Evolutionary conservation across 768 basidiomycete species (phyloP).

Genomic region (Cantharellus anzutake): DNA sequence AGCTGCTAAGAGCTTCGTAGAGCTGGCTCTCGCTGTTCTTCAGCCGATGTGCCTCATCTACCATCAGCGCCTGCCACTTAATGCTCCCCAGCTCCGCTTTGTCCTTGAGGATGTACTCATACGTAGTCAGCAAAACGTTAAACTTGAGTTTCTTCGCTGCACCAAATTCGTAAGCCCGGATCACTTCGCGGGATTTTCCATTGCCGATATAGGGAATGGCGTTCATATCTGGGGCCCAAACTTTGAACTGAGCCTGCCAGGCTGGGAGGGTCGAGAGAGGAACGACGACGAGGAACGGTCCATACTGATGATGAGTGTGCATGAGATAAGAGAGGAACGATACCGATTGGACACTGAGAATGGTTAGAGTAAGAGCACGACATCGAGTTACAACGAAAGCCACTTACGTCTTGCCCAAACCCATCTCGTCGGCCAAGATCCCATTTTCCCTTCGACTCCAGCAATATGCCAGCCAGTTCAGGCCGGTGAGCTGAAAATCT

Average conservation of each 20-base stretch:
- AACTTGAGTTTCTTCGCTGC: constrained; percentile 48
- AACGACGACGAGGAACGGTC: constrained; percentile 94
- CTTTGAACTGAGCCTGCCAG: constrained; percentile 87
- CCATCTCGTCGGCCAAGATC: constrained; percentile 98
- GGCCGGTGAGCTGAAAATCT: constrained; percentile 93
- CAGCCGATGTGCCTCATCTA: constrained; percentile 95
- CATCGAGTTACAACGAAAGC: too few species aligned
- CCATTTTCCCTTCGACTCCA: constrained; percentile 94
- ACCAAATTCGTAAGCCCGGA: constrained; percentile 85
- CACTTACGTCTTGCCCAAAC: constrained; percentile 71
- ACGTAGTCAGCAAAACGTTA: constrained; percentile 94
- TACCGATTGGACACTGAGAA: constrained; percentile 75
- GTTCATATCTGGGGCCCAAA: constrained; percentile 93
- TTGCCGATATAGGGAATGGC: constrained; percentile 95
- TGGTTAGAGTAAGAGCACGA: not conserved
- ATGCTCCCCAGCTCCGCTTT: constrained; percentile 74
- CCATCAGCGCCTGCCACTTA: constrained; percentile 93
- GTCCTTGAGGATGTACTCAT: constrained; percentile 87
- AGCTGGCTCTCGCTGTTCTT: constrained; percentile 97
- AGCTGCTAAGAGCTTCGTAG: constrained; percentile 82
- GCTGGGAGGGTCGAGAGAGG: constrained; percentile 95
- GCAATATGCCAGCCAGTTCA: constrained; percentile 96
- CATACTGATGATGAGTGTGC: constrained; percentile 81
- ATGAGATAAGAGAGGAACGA: constrained; percentile 88
- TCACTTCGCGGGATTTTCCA: constrained; percentile 70